phyloP scores from a whole-genome alignment of 345 rosid species.

The Pistacia vera region DNA sequence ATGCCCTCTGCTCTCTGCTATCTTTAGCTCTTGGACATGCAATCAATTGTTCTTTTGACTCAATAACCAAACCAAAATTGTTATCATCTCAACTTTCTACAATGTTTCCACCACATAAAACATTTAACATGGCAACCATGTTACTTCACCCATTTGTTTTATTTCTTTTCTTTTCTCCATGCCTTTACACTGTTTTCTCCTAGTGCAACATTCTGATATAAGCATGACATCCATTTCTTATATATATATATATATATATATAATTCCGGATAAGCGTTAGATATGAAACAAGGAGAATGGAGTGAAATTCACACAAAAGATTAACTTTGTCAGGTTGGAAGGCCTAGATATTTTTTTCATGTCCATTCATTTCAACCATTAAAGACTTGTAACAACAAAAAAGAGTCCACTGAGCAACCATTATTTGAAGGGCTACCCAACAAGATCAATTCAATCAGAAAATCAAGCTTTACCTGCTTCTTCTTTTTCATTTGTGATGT shows the following conservation, averaged over 20 bases:
- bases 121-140: constrained; percentile 17
- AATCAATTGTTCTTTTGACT: constrained; percentile 32
- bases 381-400: neutral
- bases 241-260: no score
- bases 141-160: constrained; percentile 7
- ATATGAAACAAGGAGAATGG: neutral
- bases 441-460: neutral
- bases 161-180: neutral
- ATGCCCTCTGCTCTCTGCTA: neutral
- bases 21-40: constrained; percentile 17
- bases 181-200: no score
- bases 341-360: neutral
- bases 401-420: neutral
- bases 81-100: constrained; percentile 9
- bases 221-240: neutral
- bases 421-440: neutral
- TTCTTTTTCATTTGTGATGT: neutral
- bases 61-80: neutral
- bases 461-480: neutral
- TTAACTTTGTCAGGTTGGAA: neutral
- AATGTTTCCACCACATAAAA: constrained; percentile 5
- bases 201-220: neutral
- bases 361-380: neutral
- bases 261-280: neutral
- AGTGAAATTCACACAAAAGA: neutral